phyloP scores from a whole-genome alignment of 2,329 filamentous ascomycete species.

The Beauveria bassiana region DNA sequence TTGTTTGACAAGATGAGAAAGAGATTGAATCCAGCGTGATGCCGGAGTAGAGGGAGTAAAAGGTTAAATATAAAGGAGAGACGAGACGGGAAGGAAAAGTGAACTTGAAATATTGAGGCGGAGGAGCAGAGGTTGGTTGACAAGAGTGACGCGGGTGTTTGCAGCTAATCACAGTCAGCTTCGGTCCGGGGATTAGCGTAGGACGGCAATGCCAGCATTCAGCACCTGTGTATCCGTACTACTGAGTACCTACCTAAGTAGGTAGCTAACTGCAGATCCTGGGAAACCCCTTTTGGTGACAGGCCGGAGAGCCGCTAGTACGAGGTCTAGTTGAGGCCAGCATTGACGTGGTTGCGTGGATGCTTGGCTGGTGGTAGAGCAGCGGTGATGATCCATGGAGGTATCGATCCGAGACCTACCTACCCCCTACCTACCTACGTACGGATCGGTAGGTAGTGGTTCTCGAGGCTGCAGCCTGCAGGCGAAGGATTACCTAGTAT shows the following conservation, averaged over 20 bases:
- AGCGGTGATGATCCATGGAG: neutral
- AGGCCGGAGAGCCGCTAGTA: constrained; percentile 1
- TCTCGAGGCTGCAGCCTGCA: neutral
- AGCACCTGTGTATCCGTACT: neutral
- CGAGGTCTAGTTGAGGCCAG: neutral
- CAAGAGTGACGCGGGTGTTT: neutral
- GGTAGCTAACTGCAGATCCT: neutral
- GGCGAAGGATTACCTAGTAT: too few relatives aligned
- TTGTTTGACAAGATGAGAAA: neutral
- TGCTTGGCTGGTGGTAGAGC: neutral
- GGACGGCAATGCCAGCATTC: neutral
- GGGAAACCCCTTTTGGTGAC: constrained; percentile 7
- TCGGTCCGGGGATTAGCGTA: neutral
- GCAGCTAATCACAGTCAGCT: neutral
- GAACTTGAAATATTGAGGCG: neutral
- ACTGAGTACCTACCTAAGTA: neutral
- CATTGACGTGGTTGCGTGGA: neutral
- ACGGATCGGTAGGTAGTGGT: neutral
- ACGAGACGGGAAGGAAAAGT: neutral
- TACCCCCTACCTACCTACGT: neutral
- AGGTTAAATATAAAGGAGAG: neutral
- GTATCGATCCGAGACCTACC: neutral
- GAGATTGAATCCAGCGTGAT: neutral
- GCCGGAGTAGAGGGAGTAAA: neutral
- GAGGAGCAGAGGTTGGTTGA: neutral